Evolutionary conservation across 2,329 filamentous ascomycete genomes (phyloP).

Genomic region (Cercospora berteroae): DNA sequence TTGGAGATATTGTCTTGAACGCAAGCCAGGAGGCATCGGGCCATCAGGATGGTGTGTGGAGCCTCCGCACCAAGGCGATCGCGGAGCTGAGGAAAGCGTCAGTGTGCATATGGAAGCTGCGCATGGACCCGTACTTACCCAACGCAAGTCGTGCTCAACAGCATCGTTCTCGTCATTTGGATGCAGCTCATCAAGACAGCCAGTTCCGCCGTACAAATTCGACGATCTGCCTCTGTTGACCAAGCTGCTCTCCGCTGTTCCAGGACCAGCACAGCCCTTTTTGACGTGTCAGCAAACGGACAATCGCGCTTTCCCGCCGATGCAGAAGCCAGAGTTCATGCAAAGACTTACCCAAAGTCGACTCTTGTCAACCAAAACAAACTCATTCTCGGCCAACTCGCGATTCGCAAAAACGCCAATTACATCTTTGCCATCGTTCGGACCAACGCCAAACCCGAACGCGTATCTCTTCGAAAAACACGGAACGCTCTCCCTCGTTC

Average conservation of each 20-base stretch:
- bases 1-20: conserved; percentile 21
- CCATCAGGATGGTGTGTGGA: conserved; percentile 22
- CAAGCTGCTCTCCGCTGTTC: not conserved
- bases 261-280: conserved; percentile 24
- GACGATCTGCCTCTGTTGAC: not conserved
- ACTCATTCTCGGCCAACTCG: conserved; percentile 20
- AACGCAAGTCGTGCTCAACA: conserved; percentile 25
- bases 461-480: conserved; percentile 27
- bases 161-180: conserved; percentile 26
- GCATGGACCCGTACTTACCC: conserved; percentile 20
- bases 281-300: not conserved
- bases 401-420: conserved; percentile 32
- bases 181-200: conserved; percentile 28
- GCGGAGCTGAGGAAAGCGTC: conserved; percentile 11
- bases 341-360: conserved; percentile 29
- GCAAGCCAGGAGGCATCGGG: conserved; percentile 25
- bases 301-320: not conserved
- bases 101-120: conserved; percentile 6
- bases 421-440: conserved; percentile 23
- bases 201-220: conserved; percentile 21
- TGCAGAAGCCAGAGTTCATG: not conserved
- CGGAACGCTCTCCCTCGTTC: not conserved
- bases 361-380: conserved; percentile 28
- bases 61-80: conserved; percentile 6
- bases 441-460: conserved; percentile 20